Percentiles rank a stretch among this genome's conserved stretches.
These are phyloP conservation scores for Cystobasidium pallidum DNA, from an alignment of 1,284 basidiomycete genomes.

Conservation along the genomic window DNA sequence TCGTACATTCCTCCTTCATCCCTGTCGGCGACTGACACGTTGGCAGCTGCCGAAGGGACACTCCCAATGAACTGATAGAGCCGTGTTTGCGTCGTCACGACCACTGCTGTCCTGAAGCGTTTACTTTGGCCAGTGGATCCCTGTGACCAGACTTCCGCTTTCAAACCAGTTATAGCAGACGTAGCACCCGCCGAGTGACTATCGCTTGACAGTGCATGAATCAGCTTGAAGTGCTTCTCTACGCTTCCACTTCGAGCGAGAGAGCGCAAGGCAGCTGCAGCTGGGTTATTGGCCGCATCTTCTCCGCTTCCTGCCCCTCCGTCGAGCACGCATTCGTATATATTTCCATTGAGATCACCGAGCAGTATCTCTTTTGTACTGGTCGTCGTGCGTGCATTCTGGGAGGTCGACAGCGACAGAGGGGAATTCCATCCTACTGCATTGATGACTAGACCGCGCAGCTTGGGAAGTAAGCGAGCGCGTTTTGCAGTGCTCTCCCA, in stretches of 20 bases:
- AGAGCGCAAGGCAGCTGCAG: constrained; percentile 61
- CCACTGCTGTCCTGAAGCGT: constrained; percentile 62
- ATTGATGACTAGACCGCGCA: constrained; percentile 81
- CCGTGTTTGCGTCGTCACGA: constrained; percentile 82
- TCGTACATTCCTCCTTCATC: constrained; percentile 76
- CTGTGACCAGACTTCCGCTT: constrained; percentile 66
- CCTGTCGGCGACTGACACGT: constrained; percentile 57
- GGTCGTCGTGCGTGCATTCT: constrained; percentile 62
- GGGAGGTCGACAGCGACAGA: constrained; percentile 57
- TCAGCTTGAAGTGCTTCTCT: constrained; percentile 70
- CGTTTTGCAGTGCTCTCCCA: constrained; percentile 58
- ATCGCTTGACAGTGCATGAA: constrained; percentile 69
- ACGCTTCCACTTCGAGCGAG: constrained; percentile 56
- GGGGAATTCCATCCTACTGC: constrained; percentile 92
- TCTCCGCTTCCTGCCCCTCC: constrained; percentile 90
- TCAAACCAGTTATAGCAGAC: constrained; percentile 77
- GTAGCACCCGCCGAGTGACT: background rate
- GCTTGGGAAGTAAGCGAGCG: constrained; percentile 67
- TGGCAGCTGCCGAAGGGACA: constrained; percentile 55
- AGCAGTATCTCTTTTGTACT: constrained; percentile 86
- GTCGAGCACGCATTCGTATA: constrained; percentile 84
- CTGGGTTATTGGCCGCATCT: constrained; percentile 52
- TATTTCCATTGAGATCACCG: constrained; percentile 78
- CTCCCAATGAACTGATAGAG: constrained; percentile 87
- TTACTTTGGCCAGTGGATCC: constrained; percentile 22